A percentile compares a stretch with the other conserved stretches of the same genome.
Evolutionary conservation across 148 eudicot genomes (phyloP).

Genomic region (Cornus suecica): DNA sequence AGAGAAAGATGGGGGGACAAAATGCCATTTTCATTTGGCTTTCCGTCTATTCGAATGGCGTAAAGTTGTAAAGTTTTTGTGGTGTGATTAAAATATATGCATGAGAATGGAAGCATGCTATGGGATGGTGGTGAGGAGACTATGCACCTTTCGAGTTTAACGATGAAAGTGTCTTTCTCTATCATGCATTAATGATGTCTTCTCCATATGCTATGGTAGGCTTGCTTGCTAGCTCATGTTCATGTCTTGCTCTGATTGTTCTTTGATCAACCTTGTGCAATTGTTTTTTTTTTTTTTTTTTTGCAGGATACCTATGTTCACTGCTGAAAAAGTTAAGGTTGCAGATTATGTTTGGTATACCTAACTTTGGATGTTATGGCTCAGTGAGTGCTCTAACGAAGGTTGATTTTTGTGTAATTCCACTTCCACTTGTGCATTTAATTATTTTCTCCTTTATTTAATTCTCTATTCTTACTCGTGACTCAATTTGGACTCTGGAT

Average conservation of each 20-base stretch:
- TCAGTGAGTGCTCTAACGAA: no score
- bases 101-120: not conserved
- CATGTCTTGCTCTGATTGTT: not conserved
- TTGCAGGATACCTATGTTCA: no score
- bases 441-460: no score
- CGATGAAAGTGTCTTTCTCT: conserved; percentile 13
- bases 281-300: no score
- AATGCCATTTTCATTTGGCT: conserved; percentile 6
- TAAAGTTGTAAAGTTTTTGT: not conserved
- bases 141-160: conserved; percentile 2
- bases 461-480: no score
- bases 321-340: no score
- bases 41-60: not conserved
- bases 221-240: not conserved
- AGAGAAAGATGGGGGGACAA: not conserved
- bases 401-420: no score
- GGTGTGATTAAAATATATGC: not conserved
- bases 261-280: no score
- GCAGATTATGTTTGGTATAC: no score
- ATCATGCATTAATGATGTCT: conserved; percentile 10
- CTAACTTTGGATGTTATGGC: no score
- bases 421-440: no score
- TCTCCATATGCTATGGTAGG: conserved; percentile 6
- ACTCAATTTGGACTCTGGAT: no score
- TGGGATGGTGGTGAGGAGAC: not conserved